Evolutionary conservation across 1,284 basidiomycete genomes (phyloP), one percentile per base, ranked within the genome.

Genomic region (Papiliotrema laurentii): DNA sequence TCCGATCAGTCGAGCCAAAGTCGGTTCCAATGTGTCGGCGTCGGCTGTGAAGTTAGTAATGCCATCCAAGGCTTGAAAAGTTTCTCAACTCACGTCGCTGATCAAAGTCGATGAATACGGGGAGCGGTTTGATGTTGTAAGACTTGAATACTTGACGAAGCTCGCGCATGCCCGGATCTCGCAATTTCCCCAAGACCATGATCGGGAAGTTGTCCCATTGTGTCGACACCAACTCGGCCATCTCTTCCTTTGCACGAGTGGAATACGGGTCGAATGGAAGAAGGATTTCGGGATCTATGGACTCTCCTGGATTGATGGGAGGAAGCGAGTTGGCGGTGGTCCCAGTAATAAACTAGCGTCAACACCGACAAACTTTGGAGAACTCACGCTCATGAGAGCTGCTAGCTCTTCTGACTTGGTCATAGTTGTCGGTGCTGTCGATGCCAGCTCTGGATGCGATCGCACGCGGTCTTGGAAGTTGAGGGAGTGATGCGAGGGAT

Each of bases 21-120:
- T 53, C 7, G 53, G 27, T n/a, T 41, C 48, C 27, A 60, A 44
- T 18, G 31, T 22, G 16, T 38, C 37, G n/a, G 50, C 41, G 43
- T 60, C 58, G 19, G 38, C 47, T 47, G 28, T 9, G n/a, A 28
- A 18, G 26, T 28, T 19, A 27, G 44, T 16, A n/a, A 6, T 34
- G 5, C 21, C n/a, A 31, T 13, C 10, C 5, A 13, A 37, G 10
- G 30, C 10, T 9, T n/a, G 30, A n/a, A 9, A 33, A 33, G n/a
- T 7, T 6, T 18, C 5, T 19, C 7, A 14, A 40, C 45, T 30
- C 27, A 47, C 45, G 16, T 42, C 58, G 42, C 39, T 57, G 58
- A 36, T 60, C 58, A 33, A 60, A 47, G 40, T 60, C 58, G 22
- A 60, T 49, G 51, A 55, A 60, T 30, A 51, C 51, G n/a, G 58